These are phyloP conservation scores for Penicillium frequentans DNA, from an alignment of 2,329 filamentous ascomycete genomes.

Conservation along the genomic window DNA sequence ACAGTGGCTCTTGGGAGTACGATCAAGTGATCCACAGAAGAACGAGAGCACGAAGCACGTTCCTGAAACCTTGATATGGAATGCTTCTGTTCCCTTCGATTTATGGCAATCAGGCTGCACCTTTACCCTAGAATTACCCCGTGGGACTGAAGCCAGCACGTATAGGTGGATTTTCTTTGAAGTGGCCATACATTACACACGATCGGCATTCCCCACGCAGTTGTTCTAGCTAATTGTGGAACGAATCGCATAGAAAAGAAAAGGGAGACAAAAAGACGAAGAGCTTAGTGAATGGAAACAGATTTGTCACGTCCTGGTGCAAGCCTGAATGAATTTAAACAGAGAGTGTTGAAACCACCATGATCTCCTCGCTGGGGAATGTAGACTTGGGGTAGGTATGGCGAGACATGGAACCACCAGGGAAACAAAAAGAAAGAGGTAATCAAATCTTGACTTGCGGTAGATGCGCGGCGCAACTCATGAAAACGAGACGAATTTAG, in stretches of 20 bases:
- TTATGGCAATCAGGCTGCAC: neutral
- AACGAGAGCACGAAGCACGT: neutral
- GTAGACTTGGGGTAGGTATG: neutral
- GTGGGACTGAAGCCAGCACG: neutral
- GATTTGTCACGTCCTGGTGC: neutral
- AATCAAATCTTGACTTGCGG: neutral
- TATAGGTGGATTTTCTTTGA: neutral
- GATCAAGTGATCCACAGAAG: neutral
- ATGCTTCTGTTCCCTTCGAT: neutral
- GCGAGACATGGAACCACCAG: neutral
- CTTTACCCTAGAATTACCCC: neutral
- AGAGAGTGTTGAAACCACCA: neutral
- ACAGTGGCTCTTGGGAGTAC: neutral
- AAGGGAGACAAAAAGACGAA: neutral
- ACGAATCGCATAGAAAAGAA: neutral
- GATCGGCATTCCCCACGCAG: neutral
- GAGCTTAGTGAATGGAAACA: neutral
- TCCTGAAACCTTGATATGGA: neutral
- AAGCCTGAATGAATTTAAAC: neutral
- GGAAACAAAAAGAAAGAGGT: neutral
- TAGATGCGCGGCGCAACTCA: conserved; percentile 36
- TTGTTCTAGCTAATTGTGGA: neutral
- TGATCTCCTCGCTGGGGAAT: neutral
- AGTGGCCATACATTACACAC: neutral
- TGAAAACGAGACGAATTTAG: conserved; percentile 93